A percentile compares a stretch with the other conserved stretches of the same genome.
phyloP scores from a whole-genome alignment of 306 rosid species.

The Trifolium dubium region DNA sequence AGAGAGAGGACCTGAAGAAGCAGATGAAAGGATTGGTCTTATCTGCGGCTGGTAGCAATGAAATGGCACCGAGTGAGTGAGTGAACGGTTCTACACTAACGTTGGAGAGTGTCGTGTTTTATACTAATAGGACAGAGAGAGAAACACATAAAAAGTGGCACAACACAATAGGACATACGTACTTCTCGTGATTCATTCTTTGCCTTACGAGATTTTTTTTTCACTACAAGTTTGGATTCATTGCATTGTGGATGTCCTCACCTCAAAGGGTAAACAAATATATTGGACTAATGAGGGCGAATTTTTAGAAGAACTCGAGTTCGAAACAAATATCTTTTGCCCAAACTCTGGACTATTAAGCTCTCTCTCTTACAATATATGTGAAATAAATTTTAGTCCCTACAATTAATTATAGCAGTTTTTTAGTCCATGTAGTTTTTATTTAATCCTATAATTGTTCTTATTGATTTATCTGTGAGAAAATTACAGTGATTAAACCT shows the following conservation, averaged over 20 bases:
- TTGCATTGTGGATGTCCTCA: neutral
- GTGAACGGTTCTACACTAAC: conserved; percentile 20
- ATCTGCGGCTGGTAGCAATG: conserved; percentile 26
- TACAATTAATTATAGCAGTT: too few species aligned
- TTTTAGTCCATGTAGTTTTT: too few species aligned
- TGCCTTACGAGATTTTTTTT: conserved; percentile 7
- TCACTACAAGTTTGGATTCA: neutral
- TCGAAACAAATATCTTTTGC: too few species aligned
- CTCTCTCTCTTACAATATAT: too few species aligned
- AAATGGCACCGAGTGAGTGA: neutral
- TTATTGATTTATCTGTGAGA: too few species aligned
- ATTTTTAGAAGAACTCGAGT: too few species aligned
- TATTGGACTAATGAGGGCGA: too few species aligned
- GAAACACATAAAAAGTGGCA: neutral
- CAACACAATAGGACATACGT: neutral
- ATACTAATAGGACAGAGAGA: neutral
- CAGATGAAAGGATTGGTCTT: conserved; percentile 1
- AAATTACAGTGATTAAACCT: too few species aligned
- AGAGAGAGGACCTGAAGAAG: conserved; percentile 46
- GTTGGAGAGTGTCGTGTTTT: conserved; percentile 20
- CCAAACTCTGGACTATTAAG: too few species aligned
- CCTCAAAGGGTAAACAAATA: conserved; percentile 1
- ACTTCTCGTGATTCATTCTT: neutral
- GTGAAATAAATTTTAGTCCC: too few species aligned
- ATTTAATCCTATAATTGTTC: too few species aligned